Conservation (phyloP, 2,329 filamentous ascomycete genomes). For the Stachybotrys echinatus region DNA sequence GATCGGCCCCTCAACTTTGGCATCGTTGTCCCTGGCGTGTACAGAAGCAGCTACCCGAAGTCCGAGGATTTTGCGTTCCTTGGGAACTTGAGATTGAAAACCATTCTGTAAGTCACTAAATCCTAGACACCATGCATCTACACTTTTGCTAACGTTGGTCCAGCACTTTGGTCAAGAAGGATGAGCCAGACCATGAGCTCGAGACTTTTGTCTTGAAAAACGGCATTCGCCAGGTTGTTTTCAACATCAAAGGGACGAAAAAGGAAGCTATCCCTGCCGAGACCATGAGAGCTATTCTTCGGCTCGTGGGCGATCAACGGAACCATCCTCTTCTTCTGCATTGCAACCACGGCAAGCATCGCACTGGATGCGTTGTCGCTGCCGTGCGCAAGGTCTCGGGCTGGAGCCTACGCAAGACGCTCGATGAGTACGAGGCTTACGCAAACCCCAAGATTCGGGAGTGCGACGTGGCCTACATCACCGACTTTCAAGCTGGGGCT, state of each 20-base stretch:
- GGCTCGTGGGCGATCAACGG: conserved; percentile 62
- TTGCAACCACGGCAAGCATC: conserved; percentile 93
- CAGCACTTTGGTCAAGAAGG: conserved; percentile 60
- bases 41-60: conserved; percentile 76
- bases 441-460: conserved; percentile 56
- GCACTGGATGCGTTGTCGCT: conserved; percentile 84
- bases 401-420: conserved; percentile 55
- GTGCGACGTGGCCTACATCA: conserved; percentile 55
- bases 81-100: conserved; percentile 64
- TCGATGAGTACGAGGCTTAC: conserved; percentile 70
- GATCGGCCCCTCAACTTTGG: conserved; percentile 67
- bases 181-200: conserved; percentile 47
- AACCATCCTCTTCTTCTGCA: conserved; percentile 83
- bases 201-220: conserved; percentile 58
- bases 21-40: conserved; percentile 67
- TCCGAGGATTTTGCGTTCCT: conserved; percentile 67
- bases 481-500: conserved; percentile 38
- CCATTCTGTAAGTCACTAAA: conserved; percentile 59
- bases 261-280: conserved; percentile 63
- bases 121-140: background rate
- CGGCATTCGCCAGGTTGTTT: conserved; percentile 66
- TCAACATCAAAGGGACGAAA: conserved; percentile 85
- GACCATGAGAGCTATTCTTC: conserved; percentile 67
- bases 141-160: conserved; percentile 7
- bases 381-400: conserved; percentile 69